Conservation (phyloP, 441 rosid genomes). For the Mallotus japonicus region DNA sequence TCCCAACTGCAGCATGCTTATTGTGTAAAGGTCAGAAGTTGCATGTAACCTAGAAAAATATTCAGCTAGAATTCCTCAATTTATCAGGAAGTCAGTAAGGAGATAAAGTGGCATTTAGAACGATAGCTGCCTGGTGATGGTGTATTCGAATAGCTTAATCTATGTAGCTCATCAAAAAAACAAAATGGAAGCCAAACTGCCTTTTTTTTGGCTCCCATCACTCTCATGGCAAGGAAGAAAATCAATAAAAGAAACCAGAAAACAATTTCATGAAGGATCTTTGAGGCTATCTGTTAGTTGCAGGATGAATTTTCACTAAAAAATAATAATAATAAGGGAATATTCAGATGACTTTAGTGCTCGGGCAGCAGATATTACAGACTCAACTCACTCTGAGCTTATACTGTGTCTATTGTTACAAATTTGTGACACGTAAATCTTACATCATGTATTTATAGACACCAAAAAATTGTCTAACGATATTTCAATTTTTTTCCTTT, state of each 20-base stretch:
- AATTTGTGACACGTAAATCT: background rate
- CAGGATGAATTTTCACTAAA: background rate
- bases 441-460: conserved; percentile 15
- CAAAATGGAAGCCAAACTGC: background rate
- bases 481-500: background rate
- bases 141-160: background rate
- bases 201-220: background rate
- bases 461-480: background rate
- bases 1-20: too few species aligned
- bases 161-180: background rate
- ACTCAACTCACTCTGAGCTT: background rate
- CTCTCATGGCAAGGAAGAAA: background rate
- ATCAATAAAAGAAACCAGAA: background rate
- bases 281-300: background rate
- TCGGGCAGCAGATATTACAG: background rate
- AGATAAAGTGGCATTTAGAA: too few species aligned
- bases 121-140: too few species aligned
- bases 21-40: too few species aligned
- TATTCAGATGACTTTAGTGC: background rate
- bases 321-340: background rate
- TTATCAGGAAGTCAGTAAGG: too few species aligned
- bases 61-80: too few species aligned
- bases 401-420: background rate
- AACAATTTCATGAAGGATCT: background rate
- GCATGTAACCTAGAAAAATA: too few species aligned